These are phyloP conservation scores for Suillus decipiens DNA, from an alignment of 768 basidiomycete species.

Conservation along the genomic window DNA sequence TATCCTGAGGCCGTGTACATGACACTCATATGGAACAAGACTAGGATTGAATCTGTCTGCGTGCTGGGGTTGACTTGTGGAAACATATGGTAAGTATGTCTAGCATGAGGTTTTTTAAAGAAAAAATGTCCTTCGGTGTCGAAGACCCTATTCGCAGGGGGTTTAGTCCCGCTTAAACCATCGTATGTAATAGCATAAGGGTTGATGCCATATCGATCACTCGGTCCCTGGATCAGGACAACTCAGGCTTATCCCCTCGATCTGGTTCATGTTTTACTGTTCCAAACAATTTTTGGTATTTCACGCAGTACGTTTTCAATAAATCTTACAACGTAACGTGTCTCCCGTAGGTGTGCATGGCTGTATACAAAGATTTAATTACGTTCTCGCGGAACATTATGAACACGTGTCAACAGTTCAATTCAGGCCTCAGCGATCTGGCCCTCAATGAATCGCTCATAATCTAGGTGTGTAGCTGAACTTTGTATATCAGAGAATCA, in stretches of 20 bases:
- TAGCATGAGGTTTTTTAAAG: too few species aligned
- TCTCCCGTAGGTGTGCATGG: neutral
- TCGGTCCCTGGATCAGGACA: neutral
- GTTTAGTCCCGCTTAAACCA: too few species aligned
- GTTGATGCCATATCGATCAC: neutral
- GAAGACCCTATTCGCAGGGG: too few species aligned
- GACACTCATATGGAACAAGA: neutral
- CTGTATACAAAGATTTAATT: neutral
- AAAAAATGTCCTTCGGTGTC: too few species aligned
- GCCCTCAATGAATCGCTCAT: neutral
- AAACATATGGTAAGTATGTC: neutral
- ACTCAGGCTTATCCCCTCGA: neutral
- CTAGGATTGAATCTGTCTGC: neutral
- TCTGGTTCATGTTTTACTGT: neutral
- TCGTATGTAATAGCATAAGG: too few species aligned
- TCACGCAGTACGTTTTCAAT: neutral
- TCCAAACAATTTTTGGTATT: neutral
- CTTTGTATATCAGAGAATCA: neutral
- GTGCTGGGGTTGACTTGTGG: neutral
- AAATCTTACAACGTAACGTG: neutral
- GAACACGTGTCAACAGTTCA: neutral
- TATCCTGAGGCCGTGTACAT: neutral
- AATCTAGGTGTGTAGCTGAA: neutral
- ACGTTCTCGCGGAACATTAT: neutral
- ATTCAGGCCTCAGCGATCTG: neutral